phyloP scores from a whole-genome alignment of 805 yeast species.

The Lipomyces sp. region DNA sequence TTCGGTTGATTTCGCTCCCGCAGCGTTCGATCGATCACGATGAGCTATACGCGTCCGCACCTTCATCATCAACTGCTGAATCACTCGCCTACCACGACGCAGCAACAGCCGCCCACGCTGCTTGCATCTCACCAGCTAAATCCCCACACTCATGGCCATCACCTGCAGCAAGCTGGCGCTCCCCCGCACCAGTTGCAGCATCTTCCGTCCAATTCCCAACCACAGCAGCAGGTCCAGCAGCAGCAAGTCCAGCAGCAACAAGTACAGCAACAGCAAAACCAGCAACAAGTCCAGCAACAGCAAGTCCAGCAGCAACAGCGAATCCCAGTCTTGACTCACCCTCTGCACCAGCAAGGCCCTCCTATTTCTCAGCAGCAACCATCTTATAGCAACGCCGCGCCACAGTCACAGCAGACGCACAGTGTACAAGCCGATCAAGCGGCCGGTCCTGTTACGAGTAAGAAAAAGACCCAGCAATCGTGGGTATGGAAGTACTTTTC shows the following conservation, averaged over 20 bases:
- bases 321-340: background rate
- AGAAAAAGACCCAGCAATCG: conserved; percentile 21
- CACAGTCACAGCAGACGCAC: background rate
- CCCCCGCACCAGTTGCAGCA: conserved; percentile 4
- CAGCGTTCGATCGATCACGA: too few relatives aligned
- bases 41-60: conserved; percentile 22
- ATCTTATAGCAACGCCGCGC: background rate
- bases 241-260: conserved; percentile 11
- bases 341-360: conserved; percentile 8
- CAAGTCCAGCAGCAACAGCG: conserved; percentile 13
- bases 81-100: conserved; percentile 8
- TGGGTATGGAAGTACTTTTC: conserved; percentile 29
- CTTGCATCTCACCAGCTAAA: conserved; percentile 3
- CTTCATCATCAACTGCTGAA: conserved; percentile 25
- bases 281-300: too few relatives aligned
- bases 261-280: conserved; percentile 10
- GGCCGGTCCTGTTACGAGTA: background rate
- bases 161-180: background rate
- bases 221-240: conserved; percentile 4
- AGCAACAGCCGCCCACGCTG: conserved; percentile 5
- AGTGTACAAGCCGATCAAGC: background rate
- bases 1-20: too few relatives aligned
- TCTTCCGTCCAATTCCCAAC: background rate
- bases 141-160: conserved; percentile 6
- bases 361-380: conserved; percentile 1